A percentile compares a stretch with the other conserved stretches of the same genome.
phyloP scores from a whole-genome alignment of 2,329 filamentous ascomycete genomes.

The Monosporascus sp. region DNA sequence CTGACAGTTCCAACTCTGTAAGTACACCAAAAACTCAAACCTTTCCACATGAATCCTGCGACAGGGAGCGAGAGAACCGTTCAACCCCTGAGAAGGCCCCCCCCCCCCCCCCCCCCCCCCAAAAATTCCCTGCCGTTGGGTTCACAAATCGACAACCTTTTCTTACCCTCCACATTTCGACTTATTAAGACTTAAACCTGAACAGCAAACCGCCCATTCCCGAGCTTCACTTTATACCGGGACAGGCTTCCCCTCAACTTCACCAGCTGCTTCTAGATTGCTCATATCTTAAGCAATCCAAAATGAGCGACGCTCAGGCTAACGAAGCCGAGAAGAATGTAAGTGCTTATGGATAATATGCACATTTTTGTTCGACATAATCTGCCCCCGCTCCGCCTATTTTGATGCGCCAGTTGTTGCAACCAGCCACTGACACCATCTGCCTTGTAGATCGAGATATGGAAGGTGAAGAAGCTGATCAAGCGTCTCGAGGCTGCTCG shows the following conservation, averaged over 20 bases:
- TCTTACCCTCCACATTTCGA: no score
- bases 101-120: no score
- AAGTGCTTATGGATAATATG: conserved; percentile 26
- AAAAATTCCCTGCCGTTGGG: no score
- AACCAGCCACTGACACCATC: conserved; percentile 13
- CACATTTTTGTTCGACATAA: neutral
- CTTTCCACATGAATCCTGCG: neutral
- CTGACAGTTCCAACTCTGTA: conserved; percentile 26
- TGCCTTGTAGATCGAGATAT: conserved; percentile 60
- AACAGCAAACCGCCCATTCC: no score
- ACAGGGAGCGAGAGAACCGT: no score
- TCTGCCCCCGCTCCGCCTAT: conserved; percentile 4
- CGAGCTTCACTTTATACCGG: neutral
- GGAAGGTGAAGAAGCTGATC: conserved; percentile 99
- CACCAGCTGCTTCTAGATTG: neutral
- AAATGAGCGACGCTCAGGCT: conserved; percentile 79
- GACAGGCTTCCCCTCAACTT: neutral
- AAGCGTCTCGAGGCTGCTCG: conserved; percentile 95
- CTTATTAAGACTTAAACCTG: no score
- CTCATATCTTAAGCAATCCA: conserved; percentile 35
- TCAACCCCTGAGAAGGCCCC: no score
- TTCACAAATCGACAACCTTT: no score
- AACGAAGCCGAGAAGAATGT: conserved; percentile 98
- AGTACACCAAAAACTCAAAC: neutral
- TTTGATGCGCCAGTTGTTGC: conserved; percentile 12